Percentiles rank a stretch among this genome's conserved stretches.
Evolutionary conservation across 441 rosid genomes (phyloP).

Genomic region (Gossypium trilobum): DNA sequence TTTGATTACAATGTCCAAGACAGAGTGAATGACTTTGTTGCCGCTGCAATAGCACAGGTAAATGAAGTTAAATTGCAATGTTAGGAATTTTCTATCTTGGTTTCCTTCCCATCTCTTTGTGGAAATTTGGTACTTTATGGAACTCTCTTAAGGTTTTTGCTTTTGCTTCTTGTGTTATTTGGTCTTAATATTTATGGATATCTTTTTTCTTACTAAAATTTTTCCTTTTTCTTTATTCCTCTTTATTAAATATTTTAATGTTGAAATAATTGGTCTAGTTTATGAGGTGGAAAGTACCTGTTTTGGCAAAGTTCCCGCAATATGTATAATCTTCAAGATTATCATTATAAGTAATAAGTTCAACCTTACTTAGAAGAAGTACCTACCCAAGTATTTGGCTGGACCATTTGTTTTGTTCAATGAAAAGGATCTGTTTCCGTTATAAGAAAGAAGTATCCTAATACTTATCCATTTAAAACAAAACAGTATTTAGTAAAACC

Average conservation of each 20-base stretch:
- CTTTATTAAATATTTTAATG: not conserved
- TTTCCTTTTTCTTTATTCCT: not conserved
- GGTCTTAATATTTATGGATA: not conserved
- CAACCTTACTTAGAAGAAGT: conserved; percentile 6
- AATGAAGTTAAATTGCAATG: conserved; percentile 11
- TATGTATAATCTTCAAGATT: not conserved
- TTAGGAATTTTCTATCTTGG: conserved; percentile 2
- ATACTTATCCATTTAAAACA: not conserved
- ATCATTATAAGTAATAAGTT: conserved; percentile 7
- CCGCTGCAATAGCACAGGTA: conserved; percentile 93
- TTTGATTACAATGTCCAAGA: conserved; percentile 97
- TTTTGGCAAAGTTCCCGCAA: not conserved
- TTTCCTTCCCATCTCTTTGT: not conserved
- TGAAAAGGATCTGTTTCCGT: not conserved
- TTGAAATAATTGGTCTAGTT: not conserved
- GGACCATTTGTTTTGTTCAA: not conserved
- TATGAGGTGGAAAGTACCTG: not conserved
- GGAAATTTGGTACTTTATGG: not conserved
- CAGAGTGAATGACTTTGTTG: conserved; percentile 76
- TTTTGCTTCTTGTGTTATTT: not conserved
- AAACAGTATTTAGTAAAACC: not conserved
- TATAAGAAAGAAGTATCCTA: not conserved
- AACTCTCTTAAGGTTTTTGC: not conserved
- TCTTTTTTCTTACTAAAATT: not conserved
- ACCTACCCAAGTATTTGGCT: not conserved